Base-by-base conservation (phyloP, 768 basidiomycete genomes). In the Krasilnikovozyma curviuscula region DNA sequence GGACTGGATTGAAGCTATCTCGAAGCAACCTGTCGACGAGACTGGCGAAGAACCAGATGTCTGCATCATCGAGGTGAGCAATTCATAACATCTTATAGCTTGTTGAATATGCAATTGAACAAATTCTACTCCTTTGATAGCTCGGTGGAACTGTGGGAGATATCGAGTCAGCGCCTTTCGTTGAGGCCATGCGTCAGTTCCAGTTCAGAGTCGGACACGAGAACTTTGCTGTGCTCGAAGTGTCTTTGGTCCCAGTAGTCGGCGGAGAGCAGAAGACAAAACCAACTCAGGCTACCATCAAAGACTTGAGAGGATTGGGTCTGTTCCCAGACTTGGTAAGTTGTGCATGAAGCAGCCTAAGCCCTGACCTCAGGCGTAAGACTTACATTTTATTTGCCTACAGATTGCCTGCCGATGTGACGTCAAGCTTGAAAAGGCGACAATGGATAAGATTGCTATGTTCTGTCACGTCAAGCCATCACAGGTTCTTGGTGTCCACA, bases 151-250 rank as follows among this genome's bases (percentile, higher is more conserved):
- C 91, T 0, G 91, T 98, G 14, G 91, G 91, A 38, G 91, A 98
- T 59, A 98, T 98, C 62, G 91, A 98, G 59, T 93, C 86, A 6
- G 89, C 89, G 3, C 91, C 91, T 2, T 98, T 98, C 65, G 72
- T 98, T 39, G 91, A 98, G 65, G 91, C 91, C 0, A 88, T 98
- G 81, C 78, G 91, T n/a, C 91, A 98, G 64, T 98, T 98, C 72
- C 91, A 98, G 62, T 95, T 95, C 71, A 79, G 91, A 48, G 89
- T 97, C 19, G 89, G 91, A 16, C 75, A 81, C 61, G 83, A 86
- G 50, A 95, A 97, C 67, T 95, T 95, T 62, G 89, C 91, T 0
- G 76, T 97, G 46, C 79, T 97, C 51, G 89, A 95, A 56, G 91
- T 98, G 40, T 89, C 85, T 6, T 77, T 98, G 27, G 86, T 98